Percentiles rank a stretch among this genome's conserved stretches.
phyloP scores from a whole-genome alignment of 2,329 filamentous ascomycete species.

The Botryosphaeria dothidea region DNA sequence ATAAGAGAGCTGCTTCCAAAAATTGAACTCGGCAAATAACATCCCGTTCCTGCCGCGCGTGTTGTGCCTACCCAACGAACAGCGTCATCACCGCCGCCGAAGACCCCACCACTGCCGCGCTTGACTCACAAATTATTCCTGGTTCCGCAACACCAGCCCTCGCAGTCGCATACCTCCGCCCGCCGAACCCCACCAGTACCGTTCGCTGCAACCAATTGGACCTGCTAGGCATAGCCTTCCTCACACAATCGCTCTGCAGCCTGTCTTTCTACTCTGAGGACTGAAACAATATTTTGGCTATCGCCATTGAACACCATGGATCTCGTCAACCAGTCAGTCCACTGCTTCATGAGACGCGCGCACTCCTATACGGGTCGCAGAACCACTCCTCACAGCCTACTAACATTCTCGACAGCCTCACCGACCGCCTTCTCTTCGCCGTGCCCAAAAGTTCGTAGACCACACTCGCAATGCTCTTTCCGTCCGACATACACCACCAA shows the following conservation, averaged over 20 bases:
- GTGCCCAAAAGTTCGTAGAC: constrained; percentile 88
- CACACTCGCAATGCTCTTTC: constrained; percentile 9
- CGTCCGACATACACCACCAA: neutral
- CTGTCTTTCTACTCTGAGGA: neutral
- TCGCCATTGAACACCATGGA: constrained; percentile 31
- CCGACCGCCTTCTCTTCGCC: constrained; percentile 90
- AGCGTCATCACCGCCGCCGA: neutral
- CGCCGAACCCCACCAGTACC: neutral
- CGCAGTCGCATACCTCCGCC: neutral
- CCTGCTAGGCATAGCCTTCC: neutral
- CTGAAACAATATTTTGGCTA: neutral
- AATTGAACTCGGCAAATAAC: neutral
- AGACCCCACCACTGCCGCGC: constrained; percentile 5
- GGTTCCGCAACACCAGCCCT: constrained; percentile 6
- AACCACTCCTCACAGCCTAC: constrained; percentile 27
- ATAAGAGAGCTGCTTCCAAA: neutral
- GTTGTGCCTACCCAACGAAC: neutral
- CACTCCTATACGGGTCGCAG: neutral
- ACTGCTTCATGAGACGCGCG: constrained; percentile 14
- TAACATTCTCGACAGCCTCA: constrained; percentile 63
- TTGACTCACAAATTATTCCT: constrained; percentile 14
- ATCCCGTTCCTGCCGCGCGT: neutral
- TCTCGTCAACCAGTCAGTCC: constrained; percentile 43
- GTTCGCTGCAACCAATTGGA: neutral
- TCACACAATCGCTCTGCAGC: neutral